A percentile compares a stretch with the other conserved stretches of the same genome.
Evolutionary conservation across 148 eudicot genomes (phyloP).

Genomic region (Cornus controversa): DNA sequence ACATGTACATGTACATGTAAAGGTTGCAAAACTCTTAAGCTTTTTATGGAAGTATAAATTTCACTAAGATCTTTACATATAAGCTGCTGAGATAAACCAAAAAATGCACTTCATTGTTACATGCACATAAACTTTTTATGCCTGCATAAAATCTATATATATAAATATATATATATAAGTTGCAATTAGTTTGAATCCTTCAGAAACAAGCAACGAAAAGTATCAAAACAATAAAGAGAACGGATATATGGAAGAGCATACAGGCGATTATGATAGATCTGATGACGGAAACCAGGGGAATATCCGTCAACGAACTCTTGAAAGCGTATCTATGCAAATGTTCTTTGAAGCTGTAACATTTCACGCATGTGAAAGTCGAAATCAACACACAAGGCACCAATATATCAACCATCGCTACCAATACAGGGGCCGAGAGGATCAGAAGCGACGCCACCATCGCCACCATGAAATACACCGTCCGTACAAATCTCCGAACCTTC

Average conservation of each 20-base stretch:
- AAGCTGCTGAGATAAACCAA: not conserved
- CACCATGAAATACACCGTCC: slow-evolving; percentile 83
- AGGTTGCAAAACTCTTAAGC: no score
- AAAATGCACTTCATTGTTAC: not conserved
- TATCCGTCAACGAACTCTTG: slow-evolving; percentile 73
- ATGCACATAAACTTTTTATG: no score
- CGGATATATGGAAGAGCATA: slow-evolving; percentile 19
- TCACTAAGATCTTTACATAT: no score
- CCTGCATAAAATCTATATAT: no score
- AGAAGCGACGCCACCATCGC: slow-evolving; percentile 79
- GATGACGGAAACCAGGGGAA: slow-evolving; percentile 79
- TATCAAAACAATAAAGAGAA: not conserved
- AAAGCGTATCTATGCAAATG: slow-evolving; percentile 69
- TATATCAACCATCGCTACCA: slow-evolving; percentile 73
- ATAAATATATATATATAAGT: not conserved
- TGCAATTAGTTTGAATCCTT: not conserved
- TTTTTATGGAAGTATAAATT: no score
- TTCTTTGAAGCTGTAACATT: slow-evolving; percentile 58
- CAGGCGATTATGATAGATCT: slow-evolving; percentile 85
- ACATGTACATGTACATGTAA: not conserved
- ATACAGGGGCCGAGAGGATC: slow-evolving; percentile 58
- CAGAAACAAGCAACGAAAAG: not conserved
- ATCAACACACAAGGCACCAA: slow-evolving; percentile 64
- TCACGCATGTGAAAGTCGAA: slow-evolving; percentile 74
- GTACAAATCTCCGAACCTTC: slow-evolving; percentile 50